phyloP scores from a whole-genome alignment of 345 rosid species.

The Gossypium mustelinum region DNA sequence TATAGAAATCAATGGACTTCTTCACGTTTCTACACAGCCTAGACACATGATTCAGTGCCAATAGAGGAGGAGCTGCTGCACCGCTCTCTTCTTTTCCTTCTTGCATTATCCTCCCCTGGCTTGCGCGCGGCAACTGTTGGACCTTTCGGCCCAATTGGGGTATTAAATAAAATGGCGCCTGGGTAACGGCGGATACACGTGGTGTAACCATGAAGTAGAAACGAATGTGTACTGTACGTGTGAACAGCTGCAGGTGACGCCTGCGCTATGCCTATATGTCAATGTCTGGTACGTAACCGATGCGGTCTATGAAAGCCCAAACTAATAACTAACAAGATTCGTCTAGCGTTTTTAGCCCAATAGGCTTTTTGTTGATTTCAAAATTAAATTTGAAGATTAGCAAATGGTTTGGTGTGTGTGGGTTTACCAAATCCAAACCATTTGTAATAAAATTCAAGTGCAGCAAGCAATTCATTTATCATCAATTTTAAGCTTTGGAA shows the following conservation, averaged over 20 bases:
- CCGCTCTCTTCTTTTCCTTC: not conserved
- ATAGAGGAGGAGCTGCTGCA: slow-evolving; percentile 27
- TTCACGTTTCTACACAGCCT: slow-evolving; percentile 58
- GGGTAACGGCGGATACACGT: not conserved
- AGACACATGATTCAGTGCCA: slow-evolving; percentile 71
- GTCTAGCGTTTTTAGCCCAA: too few relatives aligned
- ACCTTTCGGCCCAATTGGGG: not conserved
- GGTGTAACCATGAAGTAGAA: not conserved
- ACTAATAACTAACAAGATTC: too few relatives aligned
- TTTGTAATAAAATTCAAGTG: too few relatives aligned
- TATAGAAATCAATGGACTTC: slow-evolving; percentile 52
- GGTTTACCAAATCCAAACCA: too few relatives aligned
- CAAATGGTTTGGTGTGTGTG: too few relatives aligned
- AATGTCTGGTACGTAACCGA: too few relatives aligned
- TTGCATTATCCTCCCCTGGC: not conserved
- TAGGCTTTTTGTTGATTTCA: too few relatives aligned
- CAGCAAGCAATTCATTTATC: too few relatives aligned
- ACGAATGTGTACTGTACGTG: not conserved
- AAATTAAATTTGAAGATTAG: too few relatives aligned
- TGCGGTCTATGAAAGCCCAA: too few relatives aligned
- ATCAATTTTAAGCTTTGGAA: too few relatives aligned
- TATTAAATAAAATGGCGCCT: not conserved
- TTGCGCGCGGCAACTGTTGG: not conserved
- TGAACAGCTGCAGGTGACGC: not conserved
- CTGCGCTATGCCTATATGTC: not conserved